A percentile compares a stretch with the other conserved stretches of the same genome.
Conservation (phyloP, 2,329 filamentous ascomycete species). For the Penicillium occitanis region DNA sequence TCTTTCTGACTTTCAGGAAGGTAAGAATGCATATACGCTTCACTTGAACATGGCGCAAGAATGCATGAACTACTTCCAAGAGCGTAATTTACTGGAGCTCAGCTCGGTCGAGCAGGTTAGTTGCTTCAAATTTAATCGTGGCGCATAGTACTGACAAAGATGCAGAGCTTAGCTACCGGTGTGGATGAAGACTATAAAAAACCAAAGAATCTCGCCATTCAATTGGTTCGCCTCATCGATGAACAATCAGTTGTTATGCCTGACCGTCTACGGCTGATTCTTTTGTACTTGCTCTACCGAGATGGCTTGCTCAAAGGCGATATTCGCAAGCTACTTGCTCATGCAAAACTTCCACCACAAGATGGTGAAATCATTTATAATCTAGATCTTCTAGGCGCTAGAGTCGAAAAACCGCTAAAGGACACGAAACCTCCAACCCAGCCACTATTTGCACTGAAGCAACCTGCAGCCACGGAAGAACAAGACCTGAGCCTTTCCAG, state of each 20-base stretch:
- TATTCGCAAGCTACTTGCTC: slow-evolving; percentile 77
- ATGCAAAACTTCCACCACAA: slow-evolving; percentile 72
- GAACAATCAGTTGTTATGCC: slow-evolving; percentile 69
- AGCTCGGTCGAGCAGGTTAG: slow-evolving; percentile 77
- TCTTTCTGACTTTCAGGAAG: slow-evolving; percentile 88
- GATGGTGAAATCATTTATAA: slow-evolving; percentile 72
- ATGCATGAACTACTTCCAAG: slow-evolving; percentile 90
- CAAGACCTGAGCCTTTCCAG: slow-evolving; percentile 86
- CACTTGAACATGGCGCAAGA: slow-evolving; percentile 97
- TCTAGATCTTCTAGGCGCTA: slow-evolving; percentile 77
- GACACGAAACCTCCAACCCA: slow-evolving; percentile 66
- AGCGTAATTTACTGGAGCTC: slow-evolving; percentile 79
- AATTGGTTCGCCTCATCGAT: slow-evolving; percentile 83
- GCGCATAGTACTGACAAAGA: not conserved
- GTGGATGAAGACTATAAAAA: slow-evolving; percentile 90
- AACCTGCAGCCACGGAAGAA: slow-evolving; percentile 52
- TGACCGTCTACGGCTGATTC: slow-evolving; percentile 80
- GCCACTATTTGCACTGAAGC: slow-evolving; percentile 71
- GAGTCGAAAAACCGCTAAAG: slow-evolving; percentile 70
- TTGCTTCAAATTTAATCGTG: not conserved
- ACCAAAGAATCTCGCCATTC: slow-evolving; percentile 82
- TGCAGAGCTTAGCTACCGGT: slow-evolving; percentile 76
- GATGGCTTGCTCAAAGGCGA: slow-evolving; percentile 83
- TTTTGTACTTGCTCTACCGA: slow-evolving; percentile 81
- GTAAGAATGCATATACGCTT: slow-evolving; percentile 91